Conservation (phyloP, 2,329 filamentous ascomycete species). For the Phaeosphaeriaceae sp. region DNA sequence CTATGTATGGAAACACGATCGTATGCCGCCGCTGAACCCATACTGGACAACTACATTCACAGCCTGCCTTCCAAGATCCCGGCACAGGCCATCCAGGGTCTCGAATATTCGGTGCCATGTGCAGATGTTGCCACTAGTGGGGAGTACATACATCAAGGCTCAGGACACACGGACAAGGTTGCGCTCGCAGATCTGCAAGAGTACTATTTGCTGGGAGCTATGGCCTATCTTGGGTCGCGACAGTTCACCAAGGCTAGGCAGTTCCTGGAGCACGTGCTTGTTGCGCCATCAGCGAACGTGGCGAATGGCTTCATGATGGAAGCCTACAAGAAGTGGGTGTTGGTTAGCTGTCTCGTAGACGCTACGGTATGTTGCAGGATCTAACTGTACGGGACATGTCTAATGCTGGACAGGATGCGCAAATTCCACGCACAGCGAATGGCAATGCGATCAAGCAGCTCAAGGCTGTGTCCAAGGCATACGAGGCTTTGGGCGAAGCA, state of each 20-base stretch:
- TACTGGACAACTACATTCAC: slow-evolving; percentile 72
- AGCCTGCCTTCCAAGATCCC: slow-evolving; percentile 64
- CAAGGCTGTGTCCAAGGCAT: slow-evolving; percentile 69
- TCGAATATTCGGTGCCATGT: slow-evolving; percentile 51
- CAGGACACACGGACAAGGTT: slow-evolving; percentile 65
- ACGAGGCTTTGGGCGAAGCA: slow-evolving; percentile 72
- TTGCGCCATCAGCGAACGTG: slow-evolving; percentile 70
- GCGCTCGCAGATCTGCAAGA: slow-evolving; percentile 62
- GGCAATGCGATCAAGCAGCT: slow-evolving; percentile 64
- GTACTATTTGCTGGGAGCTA: slow-evolving; percentile 60
- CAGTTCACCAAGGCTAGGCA: slow-evolving; percentile 54
- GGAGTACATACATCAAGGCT: slow-evolving; percentile 67
- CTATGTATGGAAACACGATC: slow-evolving; percentile 64
- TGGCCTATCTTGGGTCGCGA: slow-evolving; percentile 55
- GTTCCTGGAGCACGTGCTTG: slow-evolving; percentile 60
- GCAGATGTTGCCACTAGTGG: slow-evolving; percentile 54
- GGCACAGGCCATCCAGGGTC: slow-evolving; percentile 32
- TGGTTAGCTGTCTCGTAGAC: slow-evolving; percentile 75
- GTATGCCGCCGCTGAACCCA: slow-evolving; percentile 64
- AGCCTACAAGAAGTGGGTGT: slow-evolving; percentile 89
- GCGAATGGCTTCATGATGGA: slow-evolving; percentile 83
- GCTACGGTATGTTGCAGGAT: slow-evolving; percentile 61
- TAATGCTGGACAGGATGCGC: slow-evolving; percentile 50
- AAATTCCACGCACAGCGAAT: slow-evolving; percentile 65
- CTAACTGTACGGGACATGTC: slow-evolving; percentile 21